These are phyloP conservation scores for Neoascochyta sp. DNA, from an alignment of 2,329 filamentous ascomycete species.

Conservation along the genomic window DNA sequence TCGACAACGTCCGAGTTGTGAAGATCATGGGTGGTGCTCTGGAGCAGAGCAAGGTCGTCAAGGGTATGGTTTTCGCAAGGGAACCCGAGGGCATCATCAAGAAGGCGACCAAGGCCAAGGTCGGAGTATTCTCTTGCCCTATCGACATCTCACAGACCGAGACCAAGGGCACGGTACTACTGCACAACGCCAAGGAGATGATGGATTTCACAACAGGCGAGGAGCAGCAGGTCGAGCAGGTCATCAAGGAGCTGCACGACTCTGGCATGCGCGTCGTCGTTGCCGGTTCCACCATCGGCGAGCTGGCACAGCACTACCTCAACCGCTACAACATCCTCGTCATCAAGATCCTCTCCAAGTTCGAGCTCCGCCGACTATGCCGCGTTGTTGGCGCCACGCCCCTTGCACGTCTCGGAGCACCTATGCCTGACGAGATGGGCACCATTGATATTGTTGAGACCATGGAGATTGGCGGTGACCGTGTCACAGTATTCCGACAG, in stretches of 20 bases:
- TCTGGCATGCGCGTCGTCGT: constrained; percentile 88
- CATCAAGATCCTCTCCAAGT: constrained; percentile 97
- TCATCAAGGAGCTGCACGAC: constrained; percentile 94
- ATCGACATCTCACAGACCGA: constrained; percentile 96
- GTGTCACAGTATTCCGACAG: constrained; percentile 97
- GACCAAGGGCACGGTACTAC: constrained; percentile 94
- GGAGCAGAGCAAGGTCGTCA: constrained; percentile 90
- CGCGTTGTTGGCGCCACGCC: constrained; percentile 94
- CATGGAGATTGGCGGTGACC: constrained; percentile 93
- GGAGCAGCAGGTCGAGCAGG: constrained; percentile 82
- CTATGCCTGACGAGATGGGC: constrained; percentile 99
- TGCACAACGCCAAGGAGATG: constrained; percentile 99
- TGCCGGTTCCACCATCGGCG: constrained; percentile 88
- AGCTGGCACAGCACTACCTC: constrained; percentile 94
- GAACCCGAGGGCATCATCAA: constrained; percentile 88
- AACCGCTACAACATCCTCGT: constrained; percentile 95
- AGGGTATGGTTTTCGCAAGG: constrained; percentile 97
- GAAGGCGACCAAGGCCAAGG: constrained; percentile 89
- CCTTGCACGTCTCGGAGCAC: constrained; percentile 89
- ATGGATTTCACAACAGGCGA: constrained; percentile 97
- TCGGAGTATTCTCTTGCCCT: constrained; percentile 92
- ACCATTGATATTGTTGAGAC: constrained; percentile 93
- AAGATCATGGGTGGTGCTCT: constrained; percentile 99
- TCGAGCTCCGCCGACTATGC: constrained; percentile 91
- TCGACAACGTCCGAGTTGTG: constrained; percentile 97